These are phyloP conservation scores for Triadica sebifera DNA, from an alignment of 345 rosid genomes.

Conservation along the genomic window DNA sequence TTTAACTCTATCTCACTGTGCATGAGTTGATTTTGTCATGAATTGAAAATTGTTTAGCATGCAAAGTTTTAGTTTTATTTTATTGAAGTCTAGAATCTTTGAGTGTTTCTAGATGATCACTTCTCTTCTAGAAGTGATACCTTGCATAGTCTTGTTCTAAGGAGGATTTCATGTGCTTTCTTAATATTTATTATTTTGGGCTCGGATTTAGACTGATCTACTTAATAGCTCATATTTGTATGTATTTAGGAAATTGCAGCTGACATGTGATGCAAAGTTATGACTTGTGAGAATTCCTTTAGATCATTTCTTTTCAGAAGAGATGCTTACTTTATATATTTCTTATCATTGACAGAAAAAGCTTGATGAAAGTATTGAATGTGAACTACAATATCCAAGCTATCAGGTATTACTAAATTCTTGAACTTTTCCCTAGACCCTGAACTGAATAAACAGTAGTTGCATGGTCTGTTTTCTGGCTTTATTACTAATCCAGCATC, in stretches of 20 bases:
- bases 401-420: conserved; percentile 58
- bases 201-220: neutral
- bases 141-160: conserved; percentile 1
- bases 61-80: too few species aligned
- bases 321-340: conserved; percentile 7
- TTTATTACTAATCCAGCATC: neutral
- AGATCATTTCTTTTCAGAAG: neutral
- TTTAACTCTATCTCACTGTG: too few species aligned
- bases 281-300: neutral
- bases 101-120: neutral
- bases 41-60: too few species aligned
- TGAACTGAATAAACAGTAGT: neutral
- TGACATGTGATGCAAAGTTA: conserved; percentile 1
- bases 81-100: neutral
- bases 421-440: neutral
- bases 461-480: neutral
- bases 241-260: neutral
- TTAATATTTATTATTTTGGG: neutral
- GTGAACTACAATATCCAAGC: conserved; percentile 62
- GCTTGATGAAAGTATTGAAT: conserved; percentile 56
- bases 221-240: neutral
- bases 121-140: neutral
- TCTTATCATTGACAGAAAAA: conserved; percentile 52
- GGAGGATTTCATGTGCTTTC: neutral
- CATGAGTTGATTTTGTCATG: too few species aligned